Conservation (phyloP, 225 moss, liverwort and hornwort genomes). For the Sphagnum tenellum region DNA sequence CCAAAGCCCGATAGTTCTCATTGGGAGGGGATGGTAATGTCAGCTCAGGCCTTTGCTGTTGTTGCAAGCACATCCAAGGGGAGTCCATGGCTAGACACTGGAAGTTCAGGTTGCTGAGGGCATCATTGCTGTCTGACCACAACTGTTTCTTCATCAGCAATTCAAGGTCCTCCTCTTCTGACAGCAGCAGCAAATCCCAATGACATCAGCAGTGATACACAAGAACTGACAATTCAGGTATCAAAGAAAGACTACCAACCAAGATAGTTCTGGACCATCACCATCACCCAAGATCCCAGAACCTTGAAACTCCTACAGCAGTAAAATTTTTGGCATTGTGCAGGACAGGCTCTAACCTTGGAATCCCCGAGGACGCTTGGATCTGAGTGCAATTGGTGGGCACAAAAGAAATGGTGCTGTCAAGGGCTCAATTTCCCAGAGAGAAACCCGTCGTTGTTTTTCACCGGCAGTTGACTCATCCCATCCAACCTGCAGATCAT, state of each 20-base stretch:
- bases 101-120: conserved; percentile 25
- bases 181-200: conserved; percentile 13
- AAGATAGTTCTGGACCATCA: too few species aligned
- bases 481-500: conserved; percentile 75
- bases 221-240: neutral
- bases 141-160: conserved; percentile 62
- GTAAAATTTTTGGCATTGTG: too few species aligned
- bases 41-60: conserved; percentile 41
- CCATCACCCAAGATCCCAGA: neutral
- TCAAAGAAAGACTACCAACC: neutral
- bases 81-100: conserved; percentile 48
- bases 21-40: conserved; percentile 37
- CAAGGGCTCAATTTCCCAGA: conserved; percentile 95
- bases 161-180: conserved; percentile 67
- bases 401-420: conserved; percentile 86
- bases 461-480: conserved; percentile 96
- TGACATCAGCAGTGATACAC: neutral
- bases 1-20: conserved; percentile 69
- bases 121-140: conserved; percentile 28
- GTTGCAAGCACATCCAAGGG: conserved; percentile 38
- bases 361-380: conserved; percentile 66
- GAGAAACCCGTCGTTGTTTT: conserved; percentile 76
- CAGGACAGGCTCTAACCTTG: conserved; percentile 13
- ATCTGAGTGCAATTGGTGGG: conserved; percentile 67
- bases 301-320: neutral